phyloP scores from a whole-genome alignment of 441 rosid genomes.

The Gossypium gossypioides region DNA sequence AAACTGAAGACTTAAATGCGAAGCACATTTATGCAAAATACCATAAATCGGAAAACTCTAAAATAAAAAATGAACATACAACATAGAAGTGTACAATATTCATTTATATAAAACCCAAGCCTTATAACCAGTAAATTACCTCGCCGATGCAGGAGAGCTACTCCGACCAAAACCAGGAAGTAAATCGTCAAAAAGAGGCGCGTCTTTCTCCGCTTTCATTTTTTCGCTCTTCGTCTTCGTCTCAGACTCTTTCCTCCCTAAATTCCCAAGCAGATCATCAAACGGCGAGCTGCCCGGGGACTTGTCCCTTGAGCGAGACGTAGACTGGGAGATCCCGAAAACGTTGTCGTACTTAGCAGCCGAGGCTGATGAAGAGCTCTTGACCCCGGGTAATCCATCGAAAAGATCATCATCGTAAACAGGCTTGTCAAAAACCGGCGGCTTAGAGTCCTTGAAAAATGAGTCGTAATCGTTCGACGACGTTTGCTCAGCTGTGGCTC shows the following conservation, averaged over 20 bases:
- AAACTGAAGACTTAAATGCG: background rate
- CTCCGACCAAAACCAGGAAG: conserved; percentile 64
- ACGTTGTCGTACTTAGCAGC: conserved; percentile 36
- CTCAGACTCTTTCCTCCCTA: conserved; percentile 36
- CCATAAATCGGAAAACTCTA: background rate
- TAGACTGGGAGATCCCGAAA: conserved; percentile 22
- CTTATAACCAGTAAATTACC: conserved; percentile 22
- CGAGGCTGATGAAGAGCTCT: conserved; percentile 31
- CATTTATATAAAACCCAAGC: conserved; percentile 1
- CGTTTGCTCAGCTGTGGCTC: conserved; percentile 17
- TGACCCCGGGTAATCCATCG: conserved; percentile 62
- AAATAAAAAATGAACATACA: background rate
- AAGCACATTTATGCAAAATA: background rate
- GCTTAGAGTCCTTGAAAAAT: conserved; percentile 36
- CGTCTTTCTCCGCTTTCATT: conserved; percentile 27
- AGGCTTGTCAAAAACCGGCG: conserved; percentile 69
- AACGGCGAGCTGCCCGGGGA: conserved; percentile 32
- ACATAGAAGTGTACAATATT: no score
- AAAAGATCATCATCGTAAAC: conserved; percentile 71
- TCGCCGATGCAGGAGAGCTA: conserved; percentile 36
- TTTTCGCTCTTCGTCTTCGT: conserved; percentile 23
- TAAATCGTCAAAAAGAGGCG: conserved; percentile 51
- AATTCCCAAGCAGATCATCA: conserved; percentile 59
- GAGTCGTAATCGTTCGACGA: conserved; percentile 48
- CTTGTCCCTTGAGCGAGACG: conserved; percentile 19